These are phyloP conservation scores for Mycogone perniciosa DNA, from an alignment of 2,329 filamentous ascomycete species.

Conservation along the genomic window DNA sequence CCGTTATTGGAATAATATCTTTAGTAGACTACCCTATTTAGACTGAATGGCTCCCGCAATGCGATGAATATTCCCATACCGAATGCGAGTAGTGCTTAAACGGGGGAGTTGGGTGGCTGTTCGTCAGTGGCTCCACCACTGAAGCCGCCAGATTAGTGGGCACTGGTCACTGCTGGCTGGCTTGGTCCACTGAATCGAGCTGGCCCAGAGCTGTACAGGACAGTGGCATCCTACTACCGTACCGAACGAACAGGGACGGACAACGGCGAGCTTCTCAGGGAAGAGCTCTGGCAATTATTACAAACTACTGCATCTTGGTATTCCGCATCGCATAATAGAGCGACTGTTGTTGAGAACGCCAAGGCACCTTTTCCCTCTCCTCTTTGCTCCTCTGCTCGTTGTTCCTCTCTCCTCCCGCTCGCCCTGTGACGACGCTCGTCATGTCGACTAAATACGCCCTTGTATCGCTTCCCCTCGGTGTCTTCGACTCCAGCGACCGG, in stretches of 20 bases:
- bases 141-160: neutral
- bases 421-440: conserved; percentile 12
- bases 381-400: neutral
- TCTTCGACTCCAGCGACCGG: conserved; percentile 71
- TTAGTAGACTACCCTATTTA: neutral
- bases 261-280: too few relatives aligned
- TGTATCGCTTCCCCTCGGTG: conserved; percentile 82
- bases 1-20: neutral
- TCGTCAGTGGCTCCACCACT: neutral
- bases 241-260: too few relatives aligned
- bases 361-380: neutral
- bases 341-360: too few relatives aligned
- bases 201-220: neutral
- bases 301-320: neutral
- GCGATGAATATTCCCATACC: neutral
- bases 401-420: conserved; percentile 2
- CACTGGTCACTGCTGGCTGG: too few relatives aligned
- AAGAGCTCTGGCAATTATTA: neutral
- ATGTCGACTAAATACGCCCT: conserved; percentile 69
- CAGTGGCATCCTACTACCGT: neutral
- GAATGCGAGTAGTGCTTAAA: neutral
- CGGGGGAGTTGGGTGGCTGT: neutral
- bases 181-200: neutral
- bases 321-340: neutral
- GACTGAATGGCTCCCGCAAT: neutral